Percentiles rank a stretch among this genome's conserved stretches.
phyloP scores from a whole-genome alignment of 106 monocot genomes.

The Dendrobium officinale region DNA sequence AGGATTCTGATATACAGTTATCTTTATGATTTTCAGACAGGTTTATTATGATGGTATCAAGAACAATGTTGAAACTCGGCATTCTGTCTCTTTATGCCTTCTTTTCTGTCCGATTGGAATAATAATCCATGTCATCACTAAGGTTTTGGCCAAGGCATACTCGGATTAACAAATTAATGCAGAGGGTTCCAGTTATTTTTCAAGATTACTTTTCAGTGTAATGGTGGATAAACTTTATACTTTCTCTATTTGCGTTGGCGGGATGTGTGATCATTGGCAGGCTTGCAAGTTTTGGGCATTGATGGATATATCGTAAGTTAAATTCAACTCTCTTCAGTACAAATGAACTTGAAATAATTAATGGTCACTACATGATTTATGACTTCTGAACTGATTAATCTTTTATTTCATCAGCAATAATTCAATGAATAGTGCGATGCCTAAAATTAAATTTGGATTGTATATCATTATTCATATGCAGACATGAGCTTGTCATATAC shows the following conservation, averaged over 20 bases:
- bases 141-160: constrained; percentile 28
- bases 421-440: too few species aligned
- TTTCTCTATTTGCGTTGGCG: background rate
- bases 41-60: constrained; percentile 74
- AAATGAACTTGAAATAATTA: too few species aligned
- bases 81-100: constrained; percentile 82
- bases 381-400: too few species aligned
- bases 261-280: background rate
- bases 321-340: too few species aligned
- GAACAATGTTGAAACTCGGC: constrained; percentile 76
- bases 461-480: too few species aligned
- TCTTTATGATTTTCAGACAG: constrained; percentile 44
- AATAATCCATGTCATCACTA: constrained; percentile 56
- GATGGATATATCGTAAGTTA: background rate
- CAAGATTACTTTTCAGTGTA: background rate
- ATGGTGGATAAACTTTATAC: background rate
- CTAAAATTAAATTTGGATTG: too few species aligned
- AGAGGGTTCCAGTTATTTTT: background rate
- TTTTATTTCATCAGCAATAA: too few species aligned
- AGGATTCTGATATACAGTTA: background rate
- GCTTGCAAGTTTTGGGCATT: background rate
- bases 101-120: constrained; percentile 93
- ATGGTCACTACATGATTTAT: too few species aligned
- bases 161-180: background rate
- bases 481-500: too few species aligned